phyloP scores from a whole-genome alignment of 2,329 filamentous ascomycete genomes.

The Chlorencoelia australis region DNA sequence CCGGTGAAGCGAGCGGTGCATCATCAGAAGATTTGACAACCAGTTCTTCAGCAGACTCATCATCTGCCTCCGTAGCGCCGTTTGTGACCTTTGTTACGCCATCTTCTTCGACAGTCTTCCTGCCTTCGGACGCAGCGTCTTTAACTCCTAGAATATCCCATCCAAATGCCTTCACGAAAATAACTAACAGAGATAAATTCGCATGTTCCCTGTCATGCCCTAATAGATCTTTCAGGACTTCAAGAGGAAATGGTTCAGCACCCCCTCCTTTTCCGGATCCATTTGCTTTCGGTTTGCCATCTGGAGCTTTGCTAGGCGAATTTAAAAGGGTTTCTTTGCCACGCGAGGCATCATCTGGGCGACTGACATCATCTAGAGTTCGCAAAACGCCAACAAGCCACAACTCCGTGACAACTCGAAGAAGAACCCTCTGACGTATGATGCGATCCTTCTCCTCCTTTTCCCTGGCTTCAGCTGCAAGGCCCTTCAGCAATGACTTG shows the following conservation, averaged over 20 bases:
- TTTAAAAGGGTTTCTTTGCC: constrained; percentile 35
- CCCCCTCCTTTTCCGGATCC: constrained; percentile 52
- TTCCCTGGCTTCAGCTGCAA: constrained; percentile 75
- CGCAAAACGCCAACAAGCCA: constrained; percentile 87
- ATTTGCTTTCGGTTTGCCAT: constrained; percentile 43
- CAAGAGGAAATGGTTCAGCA: constrained; percentile 86
- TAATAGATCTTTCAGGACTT: constrained; percentile 94
- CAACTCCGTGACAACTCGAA: constrained; percentile 87
- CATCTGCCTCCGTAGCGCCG: constrained; percentile 34
- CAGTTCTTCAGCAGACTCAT: constrained; percentile 41
- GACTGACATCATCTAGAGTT: constrained; percentile 60
- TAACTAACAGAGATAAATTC: constrained; percentile 82
- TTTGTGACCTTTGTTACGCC: constrained; percentile 47
- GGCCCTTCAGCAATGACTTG: constrained; percentile 67
- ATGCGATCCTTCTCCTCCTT: constrained; percentile 94
- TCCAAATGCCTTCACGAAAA: constrained; percentile 91
- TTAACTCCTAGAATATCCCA: constrained; percentile 91
- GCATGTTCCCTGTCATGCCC: constrained; percentile 87
- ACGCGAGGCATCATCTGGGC: constrained; percentile 49
- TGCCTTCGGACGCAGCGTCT: constrained; percentile 59
- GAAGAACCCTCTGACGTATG: constrained; percentile 70
- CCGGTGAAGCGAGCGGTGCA: constrained; percentile 62
- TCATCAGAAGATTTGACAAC: constrained; percentile 45
- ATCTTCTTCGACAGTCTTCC: constrained; percentile 76
- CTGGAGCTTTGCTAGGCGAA: constrained; percentile 51